Evolutionary conservation across 1,139 yeast species (phyloP), one percentile per base, ranked within the genome.

Genomic region (Blastobotrys petasosporus): DNA sequence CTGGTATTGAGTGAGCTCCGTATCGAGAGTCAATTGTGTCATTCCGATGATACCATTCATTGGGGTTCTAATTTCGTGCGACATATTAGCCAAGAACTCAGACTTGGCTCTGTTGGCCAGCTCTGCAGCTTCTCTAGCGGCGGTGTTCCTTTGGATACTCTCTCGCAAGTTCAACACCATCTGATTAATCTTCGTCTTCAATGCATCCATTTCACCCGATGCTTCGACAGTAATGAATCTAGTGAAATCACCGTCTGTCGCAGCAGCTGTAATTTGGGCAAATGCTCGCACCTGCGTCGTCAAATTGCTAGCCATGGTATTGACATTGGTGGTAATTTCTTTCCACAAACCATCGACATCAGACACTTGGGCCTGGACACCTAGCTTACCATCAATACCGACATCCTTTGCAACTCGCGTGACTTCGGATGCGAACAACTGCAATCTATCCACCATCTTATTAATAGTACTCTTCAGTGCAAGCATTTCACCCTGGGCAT

Each of bases 301-400:
- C 63, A 86, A 77, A 63, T 86, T 86, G 20, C 92, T 81, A 46
- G 95, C 95, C 95, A 86, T 86, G 28, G 94, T 85, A 63, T 86
- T 86, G 55, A 86, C 95, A 66, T 86, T 86, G n/a, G 94, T 84
- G 31, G 94, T 86, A 60, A 86, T 86, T 61, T 85, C 94, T 60
- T 84, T 85, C 95, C 95, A 86, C 51, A 85, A 70, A 4, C 95
- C 95, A 66, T 85, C 94, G 30, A 86, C 94, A 68, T 86, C 95
- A 48, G 82, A 78, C 30, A 86, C 95, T 63, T 86, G 94, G 9
- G 95, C 95, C 61, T 85, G 94, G 45, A 85, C 92, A 59, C 95
- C 95, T 47, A 86, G 75, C 64, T 85, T 86, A 69, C 95, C 95
- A 62, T 86, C 92, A 46, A 85, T 85, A 70, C 95, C 95, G 54